Conservation (phyloP, 2,329 filamentous ascomycete species). For the Dactylellina sp. region DNA sequence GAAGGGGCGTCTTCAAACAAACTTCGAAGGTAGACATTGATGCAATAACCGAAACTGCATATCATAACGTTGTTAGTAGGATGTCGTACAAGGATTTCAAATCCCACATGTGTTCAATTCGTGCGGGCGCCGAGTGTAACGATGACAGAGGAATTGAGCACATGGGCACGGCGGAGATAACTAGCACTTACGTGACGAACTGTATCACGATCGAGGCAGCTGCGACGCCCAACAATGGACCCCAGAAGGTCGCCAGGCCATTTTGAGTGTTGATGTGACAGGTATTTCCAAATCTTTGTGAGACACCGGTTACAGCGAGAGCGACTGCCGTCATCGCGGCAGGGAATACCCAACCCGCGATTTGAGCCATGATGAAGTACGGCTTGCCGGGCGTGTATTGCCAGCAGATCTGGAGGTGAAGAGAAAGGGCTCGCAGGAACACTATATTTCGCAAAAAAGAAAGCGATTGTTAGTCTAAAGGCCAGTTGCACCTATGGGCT, state of each 20-base stretch:
- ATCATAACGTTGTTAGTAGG: conserved; percentile 24
- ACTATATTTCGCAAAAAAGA: conserved; percentile 64
- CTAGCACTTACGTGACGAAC: conserved; percentile 77
- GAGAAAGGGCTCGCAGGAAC: conserved; percentile 86
- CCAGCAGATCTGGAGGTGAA: conserved; percentile 99
- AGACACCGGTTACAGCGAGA: conserved; percentile 87
- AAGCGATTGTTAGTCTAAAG: conserved; percentile 7
- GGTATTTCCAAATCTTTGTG: conserved; percentile 88
- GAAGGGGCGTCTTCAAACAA: conserved; percentile 65
- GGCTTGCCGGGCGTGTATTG: conserved; percentile 86
- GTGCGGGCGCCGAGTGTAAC: conserved; percentile 11
- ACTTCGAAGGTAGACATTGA: conserved; percentile 84
- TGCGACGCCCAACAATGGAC: conserved; percentile 80
- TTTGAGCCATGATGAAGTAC: conserved; percentile 88
- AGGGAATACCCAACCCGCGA: conserved; percentile 85
- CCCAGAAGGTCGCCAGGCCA: conserved; percentile 71
- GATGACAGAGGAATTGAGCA: conserved; percentile 15
- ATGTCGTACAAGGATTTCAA: conserved; percentile 30
- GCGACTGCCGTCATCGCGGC: conserved; percentile 79
- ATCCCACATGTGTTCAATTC: conserved; percentile 3
- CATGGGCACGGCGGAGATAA: conserved; percentile 45
- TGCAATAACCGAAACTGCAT: conserved; percentile 77
- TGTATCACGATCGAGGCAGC: conserved; percentile 82
- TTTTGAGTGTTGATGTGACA: conserved; percentile 95
- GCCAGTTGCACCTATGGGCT: no score